Evolutionary conservation across 2,329 filamentous ascomycete genomes (phyloP).

Genomic region (Fusarium secorum): DNA sequence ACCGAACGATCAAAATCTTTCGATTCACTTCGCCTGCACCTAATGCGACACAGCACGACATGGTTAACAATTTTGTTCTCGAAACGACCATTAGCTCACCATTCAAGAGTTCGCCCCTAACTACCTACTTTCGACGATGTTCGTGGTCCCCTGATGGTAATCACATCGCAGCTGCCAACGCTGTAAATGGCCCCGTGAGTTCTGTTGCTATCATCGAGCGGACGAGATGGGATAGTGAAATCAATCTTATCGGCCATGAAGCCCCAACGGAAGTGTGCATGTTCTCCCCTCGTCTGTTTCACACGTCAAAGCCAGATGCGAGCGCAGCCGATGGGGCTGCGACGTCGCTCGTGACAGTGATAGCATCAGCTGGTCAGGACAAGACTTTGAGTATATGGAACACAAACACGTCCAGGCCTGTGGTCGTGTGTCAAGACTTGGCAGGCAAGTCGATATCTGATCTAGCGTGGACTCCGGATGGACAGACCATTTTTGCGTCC

Average conservation of each 20-base stretch:
- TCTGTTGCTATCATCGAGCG: conserved; percentile 96
- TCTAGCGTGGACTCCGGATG: conserved; percentile 91
- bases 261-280: conserved; percentile 96
- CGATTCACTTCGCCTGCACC: conserved; percentile 90
- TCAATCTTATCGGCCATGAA: conserved; percentile 97
- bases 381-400: conserved; percentile 98
- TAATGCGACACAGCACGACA: conserved; percentile 92
- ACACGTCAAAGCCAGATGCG: conserved; percentile 70
- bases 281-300: conserved; percentile 92
- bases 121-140: conserved; percentile 94
- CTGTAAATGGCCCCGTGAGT: conserved; percentile 95
- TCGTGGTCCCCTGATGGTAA: conserved; percentile 98
- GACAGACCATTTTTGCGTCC: conserved; percentile 83
- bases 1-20: conserved; percentile 96
- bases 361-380: conserved; percentile 95
- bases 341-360: conserved; percentile 79
- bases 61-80: conserved; percentile 94
- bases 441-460: conserved; percentile 93
- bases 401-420: conserved; percentile 89
- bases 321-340: conserved; percentile 54
- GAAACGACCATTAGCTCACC: conserved; percentile 90
- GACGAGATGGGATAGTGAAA: conserved; percentile 92
- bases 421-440: conserved; percentile 89
- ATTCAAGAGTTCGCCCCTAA: conserved; percentile 90
- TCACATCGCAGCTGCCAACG: conserved; percentile 96